Percentiles rank a stretch among this genome's conserved stretches.
phyloP scores from a whole-genome alignment of 345 rosid species.

The Pistacia vera region DNA sequence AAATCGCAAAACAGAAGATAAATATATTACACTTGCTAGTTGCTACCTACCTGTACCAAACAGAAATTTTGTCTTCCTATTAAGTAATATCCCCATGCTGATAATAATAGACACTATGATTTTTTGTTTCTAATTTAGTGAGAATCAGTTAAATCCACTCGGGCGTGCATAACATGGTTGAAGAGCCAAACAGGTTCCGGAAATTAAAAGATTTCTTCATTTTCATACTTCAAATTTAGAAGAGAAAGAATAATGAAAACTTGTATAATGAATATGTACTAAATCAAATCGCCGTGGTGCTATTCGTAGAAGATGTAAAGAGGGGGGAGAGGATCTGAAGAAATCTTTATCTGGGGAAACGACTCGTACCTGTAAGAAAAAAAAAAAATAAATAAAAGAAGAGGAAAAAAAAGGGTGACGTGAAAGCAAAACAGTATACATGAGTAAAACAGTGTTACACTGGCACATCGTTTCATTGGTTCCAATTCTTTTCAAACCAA shows the following conservation, averaged over 20 bases:
- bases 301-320: slow-evolving; percentile 87
- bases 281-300: slow-evolving; percentile 92
- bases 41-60: no score
- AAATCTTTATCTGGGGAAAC: slow-evolving; percentile 99
- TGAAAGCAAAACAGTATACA: neutral
- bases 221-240: neutral
- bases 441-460: neutral
- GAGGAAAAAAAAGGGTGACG: slow-evolving; percentile 14
- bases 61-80: no score
- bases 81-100: no score
- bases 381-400: neutral
- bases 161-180: no score
- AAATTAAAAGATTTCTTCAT: neutral
- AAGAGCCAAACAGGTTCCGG: neutral
- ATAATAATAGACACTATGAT: no score
- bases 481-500: neutral
- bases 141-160: no score
- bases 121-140: no score
- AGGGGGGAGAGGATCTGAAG: slow-evolving; percentile 95
- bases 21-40: no score
- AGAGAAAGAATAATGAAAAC: neutral
- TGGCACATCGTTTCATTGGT: neutral
- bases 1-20: neutral
- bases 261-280: slow-evolving; percentile 32
- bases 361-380: slow-evolving; percentile 78